These are phyloP conservation scores for Phytophthora ohioensis DNA, from an alignment of 352 stramenopile species.

Conservation along the genomic window DNA sequence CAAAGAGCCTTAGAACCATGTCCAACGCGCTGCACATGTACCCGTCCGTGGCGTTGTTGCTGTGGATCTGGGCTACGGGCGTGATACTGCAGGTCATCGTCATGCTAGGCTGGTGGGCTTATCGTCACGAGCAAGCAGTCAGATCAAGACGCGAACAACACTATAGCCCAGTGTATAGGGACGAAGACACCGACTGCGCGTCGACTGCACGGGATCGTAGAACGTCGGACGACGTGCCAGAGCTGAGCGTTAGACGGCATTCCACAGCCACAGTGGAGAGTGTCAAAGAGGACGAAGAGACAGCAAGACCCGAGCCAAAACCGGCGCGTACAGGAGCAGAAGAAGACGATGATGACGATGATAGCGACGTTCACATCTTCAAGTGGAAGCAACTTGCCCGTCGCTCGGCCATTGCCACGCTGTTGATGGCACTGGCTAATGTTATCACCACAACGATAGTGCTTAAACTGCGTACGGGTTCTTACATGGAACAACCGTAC, in stretches of 20 bases:
- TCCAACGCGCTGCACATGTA: conserved; percentile 57
- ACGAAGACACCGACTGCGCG: conserved; percentile 18
- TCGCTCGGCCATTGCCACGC: conserved; percentile 32
- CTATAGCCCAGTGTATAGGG: conserved; percentile 18
- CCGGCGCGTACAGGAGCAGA: conserved; percentile 28
- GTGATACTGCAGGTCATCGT: conserved; percentile 47
- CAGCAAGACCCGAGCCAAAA: not conserved
- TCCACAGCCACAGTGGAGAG: conserved; percentile 19
- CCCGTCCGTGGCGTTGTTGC: conserved; percentile 42
- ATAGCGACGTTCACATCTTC: conserved; percentile 34
- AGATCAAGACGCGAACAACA: not conserved
- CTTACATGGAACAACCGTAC: conserved; percentile 59
- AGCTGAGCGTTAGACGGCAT: conserved; percentile 23
- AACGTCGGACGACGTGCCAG: conserved; percentile 27
- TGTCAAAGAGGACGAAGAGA: conserved; percentile 10
- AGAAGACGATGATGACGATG: conserved; percentile 37
- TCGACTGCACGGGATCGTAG: conserved; percentile 20
- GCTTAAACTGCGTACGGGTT: conserved; percentile 61
- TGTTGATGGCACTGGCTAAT: conserved; percentile 28
- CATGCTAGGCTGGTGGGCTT: conserved; percentile 39
- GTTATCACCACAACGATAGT: conserved; percentile 40
- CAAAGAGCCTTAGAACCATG: conserved; percentile 19
- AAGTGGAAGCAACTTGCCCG: conserved; percentile 39
- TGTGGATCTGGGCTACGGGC: conserved; percentile 36
- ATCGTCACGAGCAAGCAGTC: conserved; percentile 16